phyloP scores from a whole-genome alignment of 495 filamentous ascomycete species.

The Penicillium parvum region DNA sequence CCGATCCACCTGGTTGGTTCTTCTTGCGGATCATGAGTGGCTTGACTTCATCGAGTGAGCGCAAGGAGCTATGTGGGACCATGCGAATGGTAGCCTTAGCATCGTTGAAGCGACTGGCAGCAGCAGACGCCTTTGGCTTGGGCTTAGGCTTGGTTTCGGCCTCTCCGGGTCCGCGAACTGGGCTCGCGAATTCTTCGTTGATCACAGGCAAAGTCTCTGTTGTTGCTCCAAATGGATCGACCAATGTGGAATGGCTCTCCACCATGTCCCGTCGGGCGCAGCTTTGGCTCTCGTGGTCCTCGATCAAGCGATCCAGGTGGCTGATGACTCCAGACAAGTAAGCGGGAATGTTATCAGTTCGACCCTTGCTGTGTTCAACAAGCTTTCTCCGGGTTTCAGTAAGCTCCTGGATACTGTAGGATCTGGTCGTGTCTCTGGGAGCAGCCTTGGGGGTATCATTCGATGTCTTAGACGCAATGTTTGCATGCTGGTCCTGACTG shows the following conservation, averaged over 20 bases:
- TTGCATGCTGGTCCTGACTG: constrained; percentile 25
- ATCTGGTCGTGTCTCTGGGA: constrained; percentile 17
- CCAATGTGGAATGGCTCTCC: constrained; percentile 29
- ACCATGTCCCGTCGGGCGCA: constrained; percentile 5
- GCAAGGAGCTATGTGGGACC: constrained; percentile 41
- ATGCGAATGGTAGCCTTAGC: constrained; percentile 43
- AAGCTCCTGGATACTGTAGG: constrained; percentile 48
- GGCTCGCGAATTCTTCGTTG: constrained; percentile 40
- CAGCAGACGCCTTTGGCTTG: constrained; percentile 12
- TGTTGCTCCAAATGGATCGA: constrained; percentile 50
- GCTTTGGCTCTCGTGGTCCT: constrained; percentile 31
- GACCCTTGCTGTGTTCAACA: constrained; percentile 39
- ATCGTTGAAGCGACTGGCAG: constrained; percentile 24
- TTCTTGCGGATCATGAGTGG: constrained; percentile 57
- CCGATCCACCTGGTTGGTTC: constrained; percentile 10
- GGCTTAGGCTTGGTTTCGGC: constrained; percentile 1
- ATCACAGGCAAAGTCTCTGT: constrained; percentile 47
- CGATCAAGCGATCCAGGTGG: constrained; percentile 59
- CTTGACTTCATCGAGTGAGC: constrained; percentile 35
- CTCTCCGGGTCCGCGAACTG: constrained; percentile 4
- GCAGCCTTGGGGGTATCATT: constrained; percentile 3
- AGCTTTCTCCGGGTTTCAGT: constrained; percentile 55
- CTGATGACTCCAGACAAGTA: constrained; percentile 57
- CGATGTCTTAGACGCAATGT: not conserved
- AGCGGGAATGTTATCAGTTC: constrained; percentile 34